These are phyloP conservation scores for Corymbia citriodora DNA, from an alignment of 441 rosid species.

Conservation along the genomic window DNA sequence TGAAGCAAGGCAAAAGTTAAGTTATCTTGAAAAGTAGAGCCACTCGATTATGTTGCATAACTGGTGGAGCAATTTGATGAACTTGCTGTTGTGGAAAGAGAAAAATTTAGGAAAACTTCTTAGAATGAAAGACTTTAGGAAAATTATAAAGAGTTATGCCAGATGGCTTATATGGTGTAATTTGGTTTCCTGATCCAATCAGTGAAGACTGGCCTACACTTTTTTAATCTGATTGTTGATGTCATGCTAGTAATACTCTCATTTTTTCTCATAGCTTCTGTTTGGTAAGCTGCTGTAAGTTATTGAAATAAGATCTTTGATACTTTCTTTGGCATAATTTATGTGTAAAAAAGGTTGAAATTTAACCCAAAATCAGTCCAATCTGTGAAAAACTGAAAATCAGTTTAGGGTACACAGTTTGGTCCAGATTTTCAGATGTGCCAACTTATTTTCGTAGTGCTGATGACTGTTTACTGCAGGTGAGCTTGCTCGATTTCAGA, in stretches of 20 bases:
- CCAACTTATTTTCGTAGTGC: background rate
- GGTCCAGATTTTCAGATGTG: background rate
- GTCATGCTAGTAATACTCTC: background rate
- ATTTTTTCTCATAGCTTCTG: background rate
- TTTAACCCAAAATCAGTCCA: background rate
- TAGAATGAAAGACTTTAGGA: background rate
- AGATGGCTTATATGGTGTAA: background rate
- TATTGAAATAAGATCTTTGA: background rate
- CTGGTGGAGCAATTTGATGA: background rate
- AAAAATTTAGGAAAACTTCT: background rate
- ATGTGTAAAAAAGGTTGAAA: background rate
- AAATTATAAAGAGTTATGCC: background rate
- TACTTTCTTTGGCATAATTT: background rate
- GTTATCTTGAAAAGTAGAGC: background rate
- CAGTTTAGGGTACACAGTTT: background rate
- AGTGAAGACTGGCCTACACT: background rate
- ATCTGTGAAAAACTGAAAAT: background rate
- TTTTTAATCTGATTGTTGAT: background rate
- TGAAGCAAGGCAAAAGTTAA: background rate
- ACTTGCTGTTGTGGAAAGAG: background rate
- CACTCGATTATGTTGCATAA: background rate
- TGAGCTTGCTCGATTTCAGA: conserved; percentile 88
- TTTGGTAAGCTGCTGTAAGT: background rate
- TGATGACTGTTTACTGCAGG: conserved; percentile 38
- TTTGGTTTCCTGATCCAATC: background rate